These are phyloP conservation scores for Exserohilum rostratum DNA, from an alignment of 2,329 filamentous ascomycete genomes.

Conservation along the genomic window DNA sequence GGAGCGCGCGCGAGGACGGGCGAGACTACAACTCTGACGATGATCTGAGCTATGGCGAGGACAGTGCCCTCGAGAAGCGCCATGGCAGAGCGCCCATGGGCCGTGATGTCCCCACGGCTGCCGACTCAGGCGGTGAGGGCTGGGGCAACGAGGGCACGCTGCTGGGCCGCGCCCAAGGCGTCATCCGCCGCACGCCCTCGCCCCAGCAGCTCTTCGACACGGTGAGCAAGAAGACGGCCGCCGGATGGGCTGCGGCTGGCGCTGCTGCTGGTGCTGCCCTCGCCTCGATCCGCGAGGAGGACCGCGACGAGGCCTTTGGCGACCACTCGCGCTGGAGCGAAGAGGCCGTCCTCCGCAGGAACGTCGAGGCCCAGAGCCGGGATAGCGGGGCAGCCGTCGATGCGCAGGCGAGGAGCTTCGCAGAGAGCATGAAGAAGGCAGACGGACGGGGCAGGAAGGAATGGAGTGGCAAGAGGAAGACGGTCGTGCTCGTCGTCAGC, in stretches of 20 bases:
- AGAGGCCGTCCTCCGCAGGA: slow-evolving; percentile 74
- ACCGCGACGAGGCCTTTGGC: slow-evolving; percentile 72
- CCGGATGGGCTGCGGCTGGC: slow-evolving; percentile 81
- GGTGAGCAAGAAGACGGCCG: slow-evolving; percentile 79
- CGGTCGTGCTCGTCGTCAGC: slow-evolving; percentile 86
- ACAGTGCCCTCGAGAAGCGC: slow-evolving; percentile 26
- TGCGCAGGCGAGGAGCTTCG: slow-evolving; percentile 42
- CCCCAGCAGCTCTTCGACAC: slow-evolving; percentile 87
- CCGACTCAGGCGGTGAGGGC: slow-evolving; percentile 30
- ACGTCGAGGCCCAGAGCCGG: slow-evolving; percentile 45
- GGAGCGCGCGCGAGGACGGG: slow-evolving; percentile 82
- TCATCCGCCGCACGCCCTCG: slow-evolving; percentile 79
- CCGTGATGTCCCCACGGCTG: slow-evolving; percentile 26
- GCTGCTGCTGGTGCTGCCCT: slow-evolving; percentile 82
- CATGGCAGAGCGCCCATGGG: slow-evolving; percentile 28
- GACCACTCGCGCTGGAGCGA: slow-evolving; percentile 94
- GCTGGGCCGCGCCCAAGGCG: slow-evolving; percentile 79
- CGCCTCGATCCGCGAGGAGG: slow-evolving; percentile 82
- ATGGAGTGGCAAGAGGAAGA: slow-evolving; percentile 61
- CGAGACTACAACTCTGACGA: slow-evolving; percentile 69
- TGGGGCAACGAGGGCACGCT: slow-evolving; percentile 61
- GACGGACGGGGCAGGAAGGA: slow-evolving; percentile 15
- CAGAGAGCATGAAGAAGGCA: slow-evolving; percentile 33
- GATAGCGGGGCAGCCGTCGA: slow-evolving; percentile 44
- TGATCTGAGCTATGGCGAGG: slow-evolving; percentile 52